Evolutionary conservation across 768 basidiomycete species (phyloP), one percentile per base, ranked within the genome.

Genomic region (Hebeloma cylindrosporum): DNA sequence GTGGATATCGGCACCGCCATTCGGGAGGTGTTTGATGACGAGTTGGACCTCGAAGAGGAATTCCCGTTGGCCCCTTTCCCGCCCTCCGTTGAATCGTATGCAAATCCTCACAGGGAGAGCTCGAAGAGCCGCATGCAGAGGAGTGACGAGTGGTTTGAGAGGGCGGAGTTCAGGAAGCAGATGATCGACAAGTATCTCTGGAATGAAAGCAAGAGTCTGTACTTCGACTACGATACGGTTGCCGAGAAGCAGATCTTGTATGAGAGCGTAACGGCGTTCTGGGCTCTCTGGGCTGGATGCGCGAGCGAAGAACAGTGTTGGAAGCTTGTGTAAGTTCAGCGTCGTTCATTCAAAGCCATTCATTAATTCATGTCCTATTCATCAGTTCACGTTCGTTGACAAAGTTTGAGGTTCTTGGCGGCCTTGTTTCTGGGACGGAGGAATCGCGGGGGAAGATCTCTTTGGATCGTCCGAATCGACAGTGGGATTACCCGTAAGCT

Each of bases 1-100:
- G 79, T 93, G 48, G 95, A 99, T 61, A 98, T 99, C 49, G 96
- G 92, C n/a, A 94, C 92, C 7, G 93, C 93, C 18, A 97, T 99
- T 60, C 81, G 85, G 45, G 93, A 96, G 62, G 85, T 96, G 48
- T 98, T 98, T 57, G 89, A 88, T 57, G 93, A 94, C 61, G 81
- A 89, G 63, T 72, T 99, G 40, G 88, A 94, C 40, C 66, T 99
- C 42, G 92, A 93, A 40, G 92, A 97, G 56, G 91, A 94, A 47
- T 99, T 97, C 64, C 73, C 81, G 2, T 73, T 99, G 36, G 80
- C 90, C 8, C 90, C 95, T 1, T 98, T 94, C 82, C 95, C 95
- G 52, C 90, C 86, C 14, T 82, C 78, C 8, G 76, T 80, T 3
- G 80, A 82, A 61, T 62, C 83, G 22, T 92, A 88, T 53, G 78